phyloP scores from a whole-genome alignment of 2,329 filamentous ascomycete species.

The Podosphaera xanthii region DNA sequence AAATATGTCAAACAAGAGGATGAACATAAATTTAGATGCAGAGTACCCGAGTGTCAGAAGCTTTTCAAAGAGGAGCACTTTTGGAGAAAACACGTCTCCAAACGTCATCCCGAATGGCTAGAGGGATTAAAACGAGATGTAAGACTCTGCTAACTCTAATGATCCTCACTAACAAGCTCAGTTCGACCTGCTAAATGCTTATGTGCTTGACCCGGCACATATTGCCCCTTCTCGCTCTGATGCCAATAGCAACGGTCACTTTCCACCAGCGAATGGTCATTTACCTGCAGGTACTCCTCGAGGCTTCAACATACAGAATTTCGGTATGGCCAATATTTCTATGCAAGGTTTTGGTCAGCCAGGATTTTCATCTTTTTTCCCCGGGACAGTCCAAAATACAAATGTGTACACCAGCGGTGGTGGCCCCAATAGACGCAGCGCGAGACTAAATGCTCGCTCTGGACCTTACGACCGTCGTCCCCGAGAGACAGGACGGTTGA shows the following conservation, averaged over 20 bases:
- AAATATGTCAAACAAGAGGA: slow-evolving; percentile 95
- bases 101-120: slow-evolving; percentile 77
- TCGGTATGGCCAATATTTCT: slow-evolving; percentile 33
- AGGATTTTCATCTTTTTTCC: slow-evolving; percentile 31
- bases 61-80: slow-evolving; percentile 94
- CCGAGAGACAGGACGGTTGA: slow-evolving; percentile 24
- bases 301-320: slow-evolving; percentile 68
- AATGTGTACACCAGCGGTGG: slow-evolving; percentile 28
- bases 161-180: slow-evolving; percentile 22
- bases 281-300: slow-evolving; percentile 65
- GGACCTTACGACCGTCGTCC: slow-evolving; percentile 53
- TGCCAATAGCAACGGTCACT: slow-evolving; percentile 87
- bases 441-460: slow-evolving; percentile 34
- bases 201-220: slow-evolving; percentile 81
- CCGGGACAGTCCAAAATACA: slow-evolving; percentile 20
- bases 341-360: slow-evolving; percentile 34
- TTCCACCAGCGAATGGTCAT: slow-evolving; percentile 59
- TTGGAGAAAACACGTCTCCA: slow-evolving; percentile 95
- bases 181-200: slow-evolving; percentile 80
- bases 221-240: slow-evolving; percentile 86
- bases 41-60: slow-evolving; percentile 86
- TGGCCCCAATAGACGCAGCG: slow-evolving; percentile 48
- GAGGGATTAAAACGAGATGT: slow-evolving; percentile 65
- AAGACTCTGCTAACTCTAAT: slow-evolving; percentile 18
- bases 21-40: slow-evolving; percentile 89